Conservation (phyloP, 2,329 filamentous ascomycete genomes). For the Microdochium trichocladiopsis region DNA sequence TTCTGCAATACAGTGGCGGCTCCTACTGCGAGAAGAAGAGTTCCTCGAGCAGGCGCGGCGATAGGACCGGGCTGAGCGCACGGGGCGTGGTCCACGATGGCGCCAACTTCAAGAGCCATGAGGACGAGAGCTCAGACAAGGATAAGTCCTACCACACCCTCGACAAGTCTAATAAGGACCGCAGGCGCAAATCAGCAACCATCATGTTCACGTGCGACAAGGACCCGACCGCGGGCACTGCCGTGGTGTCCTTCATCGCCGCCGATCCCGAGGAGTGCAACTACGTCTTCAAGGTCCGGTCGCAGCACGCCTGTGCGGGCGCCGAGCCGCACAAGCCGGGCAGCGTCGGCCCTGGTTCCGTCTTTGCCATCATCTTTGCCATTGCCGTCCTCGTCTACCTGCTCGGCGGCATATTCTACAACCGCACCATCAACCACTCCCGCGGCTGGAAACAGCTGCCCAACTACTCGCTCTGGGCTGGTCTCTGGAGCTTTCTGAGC, state of each 20-base stretch:
- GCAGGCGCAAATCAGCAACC: constrained; percentile 67
- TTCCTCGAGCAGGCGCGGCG: constrained; percentile 18
- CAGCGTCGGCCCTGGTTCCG: constrained; percentile 61
- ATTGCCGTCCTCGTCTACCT: constrained; percentile 81
- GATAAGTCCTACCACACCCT: constrained; percentile 9
- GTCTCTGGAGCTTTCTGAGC: constrained; percentile 76
- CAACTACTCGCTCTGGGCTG: constrained; percentile 89
- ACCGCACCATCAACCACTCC: constrained; percentile 88
- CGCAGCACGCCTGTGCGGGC: constrained; percentile 68
- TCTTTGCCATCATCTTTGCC: constrained; percentile 81
- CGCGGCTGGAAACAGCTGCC: constrained; percentile 92
- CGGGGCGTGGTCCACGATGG: constrained; percentile 25
- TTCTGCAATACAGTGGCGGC: constrained; percentile 70
- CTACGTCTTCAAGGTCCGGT: constrained; percentile 93
- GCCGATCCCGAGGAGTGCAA: constrained; percentile 81
- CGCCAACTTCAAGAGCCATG: constrained; percentile 20
- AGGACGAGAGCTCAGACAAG: constrained; percentile 22
- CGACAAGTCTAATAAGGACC: constrained; percentile 9
- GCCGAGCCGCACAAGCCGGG: constrained; percentile 66
- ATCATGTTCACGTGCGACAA: constrained; percentile 92
- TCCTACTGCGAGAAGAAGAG: constrained; percentile 60
- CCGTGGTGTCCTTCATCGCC: constrained; percentile 77
- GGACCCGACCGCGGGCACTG: constrained; percentile 62
- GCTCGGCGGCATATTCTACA: constrained; percentile 89
- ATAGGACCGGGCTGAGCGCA: constrained; percentile 16